These are phyloP conservation scores for Penicillium steckii DNA, from an alignment of 495 filamentous ascomycete genomes.

Conservation along the genomic window DNA sequence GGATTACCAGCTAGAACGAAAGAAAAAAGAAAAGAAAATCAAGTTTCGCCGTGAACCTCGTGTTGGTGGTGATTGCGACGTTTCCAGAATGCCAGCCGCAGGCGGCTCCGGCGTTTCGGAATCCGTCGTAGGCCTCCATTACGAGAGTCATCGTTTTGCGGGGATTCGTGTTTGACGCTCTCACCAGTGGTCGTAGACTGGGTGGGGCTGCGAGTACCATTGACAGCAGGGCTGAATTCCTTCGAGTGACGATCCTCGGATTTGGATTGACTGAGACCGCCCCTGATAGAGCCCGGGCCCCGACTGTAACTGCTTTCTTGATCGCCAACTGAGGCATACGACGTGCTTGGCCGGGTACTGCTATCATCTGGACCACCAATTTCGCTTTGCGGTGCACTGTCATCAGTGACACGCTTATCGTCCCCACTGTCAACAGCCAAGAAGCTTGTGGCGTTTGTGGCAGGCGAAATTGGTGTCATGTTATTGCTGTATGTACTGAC, in stretches of 20 bases:
- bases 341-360: conserved; percentile 33
- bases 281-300: conserved; percentile 13
- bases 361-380: conserved; percentile 22
- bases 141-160: conserved; percentile 22
- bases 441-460: conserved; percentile 53
- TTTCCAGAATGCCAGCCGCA: conserved; percentile 48
- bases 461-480: conserved; percentile 47
- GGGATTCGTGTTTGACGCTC: conserved; percentile 26
- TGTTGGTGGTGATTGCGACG: conserved; percentile 38
- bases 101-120: conserved; percentile 41
- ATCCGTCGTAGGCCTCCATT: conserved; percentile 25
- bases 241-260: conserved; percentile 29
- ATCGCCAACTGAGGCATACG: conserved; percentile 23
- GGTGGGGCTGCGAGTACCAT: conserved; percentile 28
- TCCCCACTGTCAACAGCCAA: conserved; percentile 49
- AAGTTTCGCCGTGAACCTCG: conserved; percentile 39
- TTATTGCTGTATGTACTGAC: conserved; percentile 44
- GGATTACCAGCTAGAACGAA: conserved; percentile 1
- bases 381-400: conserved; percentile 32
- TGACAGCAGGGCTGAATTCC: conserved; percentile 23
- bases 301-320: conserved; percentile 19
- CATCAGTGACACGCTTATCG: conserved; percentile 35
- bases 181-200: conserved; percentile 32
- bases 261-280: conserved; percentile 11
- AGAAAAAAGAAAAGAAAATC: conserved; percentile 12